Conservation (phyloP, 2,329 filamentous ascomycete genomes). For the Clathrospora elynae region DNA sequence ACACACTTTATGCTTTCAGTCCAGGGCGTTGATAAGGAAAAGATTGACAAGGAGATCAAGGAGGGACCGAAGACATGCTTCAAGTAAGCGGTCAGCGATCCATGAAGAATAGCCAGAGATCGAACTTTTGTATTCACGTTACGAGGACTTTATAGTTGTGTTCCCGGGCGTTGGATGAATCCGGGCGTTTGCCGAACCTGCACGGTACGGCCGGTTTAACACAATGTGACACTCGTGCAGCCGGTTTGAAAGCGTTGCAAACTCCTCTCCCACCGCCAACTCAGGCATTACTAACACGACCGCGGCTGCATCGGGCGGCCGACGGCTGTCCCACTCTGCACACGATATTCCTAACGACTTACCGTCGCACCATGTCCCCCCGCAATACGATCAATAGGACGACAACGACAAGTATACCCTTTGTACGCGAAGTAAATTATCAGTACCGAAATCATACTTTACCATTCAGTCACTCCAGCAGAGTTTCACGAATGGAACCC, state of each 20-base stretch:
- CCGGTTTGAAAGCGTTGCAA: constrained; percentile 26
- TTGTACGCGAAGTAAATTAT: neutral
- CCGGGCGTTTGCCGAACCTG: too few relatives aligned
- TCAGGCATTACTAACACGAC: constrained; percentile 34
- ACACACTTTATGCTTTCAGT: too few relatives aligned
- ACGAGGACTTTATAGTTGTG: too few relatives aligned
- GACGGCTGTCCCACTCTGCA: constrained; percentile 23
- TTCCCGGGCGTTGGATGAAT: too few relatives aligned
- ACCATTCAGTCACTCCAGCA: neutral
- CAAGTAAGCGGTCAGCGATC: too few relatives aligned
- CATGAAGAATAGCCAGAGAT: too few relatives aligned
- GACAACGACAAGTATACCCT: constrained; percentile 25
- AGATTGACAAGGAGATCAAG: too few relatives aligned
- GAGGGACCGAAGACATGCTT: too few relatives aligned
- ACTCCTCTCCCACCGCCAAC: constrained; percentile 25
- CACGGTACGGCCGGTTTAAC: constrained; percentile 20
- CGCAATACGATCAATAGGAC: constrained; percentile 28
- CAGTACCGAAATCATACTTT: neutral
- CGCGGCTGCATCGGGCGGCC: constrained; percentile 15
- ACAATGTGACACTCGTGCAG: constrained; percentile 28
- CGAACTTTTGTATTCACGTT: too few relatives aligned
- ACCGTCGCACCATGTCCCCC: constrained; percentile 26
- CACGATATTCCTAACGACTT: constrained; percentile 17
- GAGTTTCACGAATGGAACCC: constrained; percentile 1
- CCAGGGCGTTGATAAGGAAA: too few relatives aligned